These are phyloP conservation scores for Nicotiana knightiana DNA, from an alignment of 257 asterid species.

Conservation along the genomic window DNA sequence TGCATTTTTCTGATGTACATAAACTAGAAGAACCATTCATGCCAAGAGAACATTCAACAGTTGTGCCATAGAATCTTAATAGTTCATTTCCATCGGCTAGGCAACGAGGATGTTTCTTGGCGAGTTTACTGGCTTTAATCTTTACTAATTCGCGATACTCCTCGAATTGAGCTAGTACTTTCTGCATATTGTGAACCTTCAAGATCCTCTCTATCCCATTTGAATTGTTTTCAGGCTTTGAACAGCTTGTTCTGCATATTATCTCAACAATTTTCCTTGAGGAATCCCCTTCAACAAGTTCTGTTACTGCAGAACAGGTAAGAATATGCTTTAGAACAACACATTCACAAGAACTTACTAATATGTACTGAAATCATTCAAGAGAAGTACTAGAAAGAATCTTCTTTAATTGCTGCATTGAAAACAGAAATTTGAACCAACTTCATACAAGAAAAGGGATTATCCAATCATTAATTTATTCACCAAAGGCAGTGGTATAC, in stretches of 20 bases:
- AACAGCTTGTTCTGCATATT: constrained; percentile 59
- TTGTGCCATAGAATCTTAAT: constrained; percentile 66
- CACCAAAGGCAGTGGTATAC: background rate
- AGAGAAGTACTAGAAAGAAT: background rate
- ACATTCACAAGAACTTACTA: no score
- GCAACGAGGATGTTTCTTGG: constrained; percentile 86
- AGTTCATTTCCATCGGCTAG: constrained; percentile 95
- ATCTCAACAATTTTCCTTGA: constrained; percentile 86
- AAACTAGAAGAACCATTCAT: constrained; percentile 43
- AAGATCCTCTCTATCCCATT: constrained; percentile 62
- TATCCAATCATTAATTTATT: background rate
- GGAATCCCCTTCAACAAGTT: constrained; percentile 78
- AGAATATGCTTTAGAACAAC: background rate
- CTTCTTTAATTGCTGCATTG: background rate
- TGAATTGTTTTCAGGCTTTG: constrained; percentile 33
- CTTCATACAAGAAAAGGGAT: background rate
- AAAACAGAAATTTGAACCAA: background rate
- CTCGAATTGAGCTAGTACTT: constrained; percentile 70
- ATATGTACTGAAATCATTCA: background rate
- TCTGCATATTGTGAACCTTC: constrained; percentile 89
- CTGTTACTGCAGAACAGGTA: constrained; percentile 47
- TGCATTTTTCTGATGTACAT: constrained; percentile 54
- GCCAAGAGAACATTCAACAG: constrained; percentile 63
- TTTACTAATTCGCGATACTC: constrained; percentile 78
- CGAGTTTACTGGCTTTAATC: constrained; percentile 63